Base-by-base conservation (phyloP, 768 basidiomycete species). In the Tricholoma furcatifolium region DNA sequence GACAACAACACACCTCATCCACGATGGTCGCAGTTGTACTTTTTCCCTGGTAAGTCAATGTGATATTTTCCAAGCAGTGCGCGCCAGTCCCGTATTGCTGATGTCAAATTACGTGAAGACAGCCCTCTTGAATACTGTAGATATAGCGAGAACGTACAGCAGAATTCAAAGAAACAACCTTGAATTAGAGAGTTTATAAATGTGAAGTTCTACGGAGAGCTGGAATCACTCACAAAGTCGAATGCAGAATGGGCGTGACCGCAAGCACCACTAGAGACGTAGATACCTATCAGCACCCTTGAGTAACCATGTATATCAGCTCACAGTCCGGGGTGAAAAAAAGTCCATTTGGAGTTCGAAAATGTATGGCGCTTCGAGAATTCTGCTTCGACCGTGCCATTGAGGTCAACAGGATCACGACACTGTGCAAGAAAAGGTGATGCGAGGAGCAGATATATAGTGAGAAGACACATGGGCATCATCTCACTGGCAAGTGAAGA, bases 51-150 rank as follows among this genome's bases (percentile, higher is more conserved):
- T 74, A 82, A 3, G 71, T 69, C 67, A 93, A 83, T 9, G 76
- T 79, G 58, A 93, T 84, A n/a, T 54, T 60, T 61, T 79, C 70
- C 63, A 78, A 78, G 67, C 91, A 93, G 38, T 82, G 44, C n/a
- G 82, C 79, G 2, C 85, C 81, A 9, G 88, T 52, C 7, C 85
- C 84, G 58, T 70, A 88, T 70, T 85, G 77, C 62, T 75, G 61
- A 34, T 11, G 42, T 38, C 14, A 7, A 12, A 21, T 4, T 47
- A 3, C 7, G 27, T 27, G 27, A 24, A 47, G 34, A 14, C 7
- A 24, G 2, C 12, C 6, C 21, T 14, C 1, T 6, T 15, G 34
- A 21, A n/a, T 21, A 18, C 14, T 38, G 4, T 32, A 36, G 4
- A 35, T n/a, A 9, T n/a, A 3, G 3, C 12, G 14, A 21, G 12